phyloP scores from a whole-genome alignment of 179 eudicot species.

The Silene vulgaris region DNA sequence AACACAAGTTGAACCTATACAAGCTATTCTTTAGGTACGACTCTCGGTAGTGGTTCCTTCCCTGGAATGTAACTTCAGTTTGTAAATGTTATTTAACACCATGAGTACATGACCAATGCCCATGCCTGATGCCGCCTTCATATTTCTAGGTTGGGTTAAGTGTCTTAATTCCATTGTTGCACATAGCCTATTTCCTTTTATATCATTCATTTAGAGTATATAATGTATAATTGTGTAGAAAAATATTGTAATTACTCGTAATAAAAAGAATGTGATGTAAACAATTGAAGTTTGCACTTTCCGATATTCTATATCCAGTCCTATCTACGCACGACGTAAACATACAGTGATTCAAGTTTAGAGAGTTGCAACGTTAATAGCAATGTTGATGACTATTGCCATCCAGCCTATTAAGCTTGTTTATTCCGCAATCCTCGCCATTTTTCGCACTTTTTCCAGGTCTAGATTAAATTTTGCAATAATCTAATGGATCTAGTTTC shows the following conservation, averaged over 20 bases:
- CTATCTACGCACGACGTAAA: too few species aligned
- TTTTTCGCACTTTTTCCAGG: too few species aligned
- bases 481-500: too few species aligned
- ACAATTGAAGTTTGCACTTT: not conserved
- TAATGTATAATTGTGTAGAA: not conserved
- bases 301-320: too few species aligned
- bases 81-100: conserved; percentile 8
- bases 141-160: not conserved
- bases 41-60: not conserved
- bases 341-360: too few species aligned
- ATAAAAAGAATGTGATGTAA: not conserved
- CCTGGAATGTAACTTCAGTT: not conserved
- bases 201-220: conserved; percentile 5
- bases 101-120: not conserved
- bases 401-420: too few species aligned
- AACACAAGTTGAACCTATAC: conserved; percentile 44
- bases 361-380: too few species aligned
- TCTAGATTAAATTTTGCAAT: too few species aligned
- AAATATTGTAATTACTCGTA: not conserved
- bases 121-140: not conserved
- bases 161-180: not conserved
- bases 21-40: conserved; percentile 21
- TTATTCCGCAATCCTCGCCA: too few species aligned
- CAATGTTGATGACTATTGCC: too few species aligned
- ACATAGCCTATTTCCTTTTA: not conserved